Percentiles rank a stretch among this genome's conserved stretches.
phyloP scores from a whole-genome alignment of 371 early-diverging fungal genomes.

The Choanephora cucurbitarum region DNA sequence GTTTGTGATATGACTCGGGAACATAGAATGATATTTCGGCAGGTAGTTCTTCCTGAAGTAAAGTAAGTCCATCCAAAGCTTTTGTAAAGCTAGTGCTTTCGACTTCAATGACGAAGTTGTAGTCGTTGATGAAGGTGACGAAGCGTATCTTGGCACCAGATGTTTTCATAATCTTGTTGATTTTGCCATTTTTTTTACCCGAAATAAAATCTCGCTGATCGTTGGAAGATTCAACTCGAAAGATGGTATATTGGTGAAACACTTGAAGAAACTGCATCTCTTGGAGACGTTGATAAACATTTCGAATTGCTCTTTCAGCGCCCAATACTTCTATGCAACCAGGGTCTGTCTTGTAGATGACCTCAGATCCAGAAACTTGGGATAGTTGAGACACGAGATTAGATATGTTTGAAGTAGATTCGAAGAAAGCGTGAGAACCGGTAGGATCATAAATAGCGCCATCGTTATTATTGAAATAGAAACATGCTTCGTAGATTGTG shows the following conservation, averaged over 20 bases:
- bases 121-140: conserved; percentile 63
- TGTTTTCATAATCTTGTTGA: conserved; percentile 83
- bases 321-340: conserved; percentile 70
- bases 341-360: conserved; percentile 47
- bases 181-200: conserved; percentile 95
- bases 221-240: conserved; percentile 72
- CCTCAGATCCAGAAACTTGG: conserved; percentile 61
- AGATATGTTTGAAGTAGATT: conserved; percentile 35
- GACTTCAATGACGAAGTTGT: conserved; percentile 79
- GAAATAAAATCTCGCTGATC: conserved; percentile 90
- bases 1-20: conserved; percentile 88
- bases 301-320: conserved; percentile 60
- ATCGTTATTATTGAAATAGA: conserved; percentile 52
- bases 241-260: conserved; percentile 21
- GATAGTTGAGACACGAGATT: conserved; percentile 52
- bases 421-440: conserved; percentile 33
- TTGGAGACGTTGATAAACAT: conserved; percentile 55
- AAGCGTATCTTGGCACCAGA: conserved; percentile 62
- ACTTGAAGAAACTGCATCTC: conserved; percentile 50
- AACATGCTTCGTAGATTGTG: conserved; percentile 59
- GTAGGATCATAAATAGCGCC: conserved; percentile 31
- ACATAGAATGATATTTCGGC: conserved; percentile 88
- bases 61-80: conserved; percentile 67
- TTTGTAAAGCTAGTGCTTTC: conserved; percentile 56
- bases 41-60: conserved; percentile 84